Conservation (phyloP, 164 flowering plant genomes). For the Brasenia schreberi region DNA sequence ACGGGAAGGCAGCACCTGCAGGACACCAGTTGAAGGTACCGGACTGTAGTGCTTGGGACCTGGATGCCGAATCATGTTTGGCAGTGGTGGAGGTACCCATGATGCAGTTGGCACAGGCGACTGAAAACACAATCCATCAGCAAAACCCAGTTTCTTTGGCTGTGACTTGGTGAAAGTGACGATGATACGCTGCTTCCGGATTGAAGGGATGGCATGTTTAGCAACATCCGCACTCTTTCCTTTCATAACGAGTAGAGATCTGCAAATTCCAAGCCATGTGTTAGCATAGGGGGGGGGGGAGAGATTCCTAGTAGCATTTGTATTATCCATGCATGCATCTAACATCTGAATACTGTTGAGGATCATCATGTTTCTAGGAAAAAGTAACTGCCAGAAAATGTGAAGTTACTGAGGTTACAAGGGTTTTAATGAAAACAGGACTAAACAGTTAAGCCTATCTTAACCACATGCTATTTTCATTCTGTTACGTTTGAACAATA, state of each 20-base stretch:
- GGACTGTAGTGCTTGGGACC: slow-evolving; percentile 44
- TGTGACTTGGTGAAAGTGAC: slow-evolving; percentile 53
- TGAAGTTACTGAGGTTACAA: too few species aligned
- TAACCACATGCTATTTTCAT: too few species aligned
- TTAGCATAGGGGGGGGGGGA: too few species aligned
- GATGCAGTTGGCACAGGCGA: slow-evolving; percentile 6
- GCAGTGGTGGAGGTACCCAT: slow-evolving; percentile 46
- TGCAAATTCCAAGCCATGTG: slow-evolving; percentile 13
- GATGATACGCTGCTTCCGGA: slow-evolving; percentile 58
- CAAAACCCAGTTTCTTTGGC: slow-evolving; percentile 25
- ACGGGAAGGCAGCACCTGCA: slow-evolving; percentile 32
- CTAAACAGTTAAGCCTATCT: too few species aligned
- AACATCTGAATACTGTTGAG: too few species aligned
- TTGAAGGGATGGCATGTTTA: slow-evolving; percentile 55
- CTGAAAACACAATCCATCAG: neutral
- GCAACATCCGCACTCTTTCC: slow-evolving; percentile 71
- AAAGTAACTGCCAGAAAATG: too few species aligned
- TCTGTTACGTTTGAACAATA: too few species aligned
- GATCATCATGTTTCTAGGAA: too few species aligned
- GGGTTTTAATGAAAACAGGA: too few species aligned
- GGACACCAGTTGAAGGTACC: slow-evolving; percentile 40
- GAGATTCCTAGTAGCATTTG: too few species aligned
- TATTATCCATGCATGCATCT: too few species aligned
- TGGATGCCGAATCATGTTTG: slow-evolving; percentile 28
- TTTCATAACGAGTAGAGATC: slow-evolving; percentile 64